Percentiles rank a stretch among this genome's conserved stretches.
phyloP scores from a whole-genome alignment of 331 rosid genomes.

The Malus hybrid region DNA sequence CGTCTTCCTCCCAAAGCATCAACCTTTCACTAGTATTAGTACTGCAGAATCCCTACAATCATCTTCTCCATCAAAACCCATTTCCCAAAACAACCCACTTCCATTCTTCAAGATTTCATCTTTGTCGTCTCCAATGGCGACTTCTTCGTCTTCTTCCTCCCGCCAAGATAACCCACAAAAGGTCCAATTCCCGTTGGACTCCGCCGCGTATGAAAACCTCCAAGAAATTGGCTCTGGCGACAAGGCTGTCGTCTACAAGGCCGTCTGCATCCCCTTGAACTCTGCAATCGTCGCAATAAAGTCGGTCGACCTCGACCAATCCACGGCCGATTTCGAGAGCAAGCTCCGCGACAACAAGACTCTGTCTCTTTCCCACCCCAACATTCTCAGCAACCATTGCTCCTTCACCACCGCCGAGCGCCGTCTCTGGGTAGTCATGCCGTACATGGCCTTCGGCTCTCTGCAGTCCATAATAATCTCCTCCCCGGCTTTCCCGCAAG shows the following conservation, averaged over 20 bases:
- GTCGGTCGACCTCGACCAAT: slow-evolving; percentile 37
- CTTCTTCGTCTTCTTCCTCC: too few species aligned
- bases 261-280: slow-evolving; percentile 42
- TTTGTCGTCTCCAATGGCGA: too few species aligned
- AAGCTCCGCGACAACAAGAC: slow-evolving; percentile 15
- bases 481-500: slow-evolving; percentile 41
- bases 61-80: too few species aligned
- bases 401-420: slow-evolving; percentile 45
- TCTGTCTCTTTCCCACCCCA: slow-evolving; percentile 55
- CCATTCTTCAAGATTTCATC: too few species aligned
- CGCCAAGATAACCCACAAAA: too few species aligned
- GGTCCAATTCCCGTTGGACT: too few species aligned
- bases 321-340: slow-evolving; percentile 31
- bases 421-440: slow-evolving; percentile 78
- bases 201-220: neutral
- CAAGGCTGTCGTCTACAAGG: slow-evolving; percentile 58
- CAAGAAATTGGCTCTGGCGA: slow-evolving; percentile 47
- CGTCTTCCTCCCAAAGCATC: too few species aligned
- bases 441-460: slow-evolving; percentile 72
- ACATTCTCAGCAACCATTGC: slow-evolving; percentile 57
- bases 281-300: slow-evolving; percentile 54
- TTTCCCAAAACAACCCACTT: too few species aligned
- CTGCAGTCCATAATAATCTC: slow-evolving; percentile 22
- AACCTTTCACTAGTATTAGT: too few species aligned
- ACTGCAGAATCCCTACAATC: too few species aligned